Base-by-base conservation (phyloP, 225 moss, liverwort and hornwort genomes). In the Straminergon stramineum region DNA sequence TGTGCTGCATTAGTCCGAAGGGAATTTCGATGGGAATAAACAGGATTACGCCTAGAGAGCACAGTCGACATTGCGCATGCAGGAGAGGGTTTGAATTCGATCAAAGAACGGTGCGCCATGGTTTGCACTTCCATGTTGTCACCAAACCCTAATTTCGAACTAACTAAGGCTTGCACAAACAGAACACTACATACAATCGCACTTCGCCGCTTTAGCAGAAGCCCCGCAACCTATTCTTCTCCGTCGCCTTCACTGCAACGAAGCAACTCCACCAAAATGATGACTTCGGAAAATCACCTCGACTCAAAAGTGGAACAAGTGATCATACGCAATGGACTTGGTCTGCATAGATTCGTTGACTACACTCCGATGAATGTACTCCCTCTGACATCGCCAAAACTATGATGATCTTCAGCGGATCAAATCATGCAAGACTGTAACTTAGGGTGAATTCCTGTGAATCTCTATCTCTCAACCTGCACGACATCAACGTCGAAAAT, bases 101-200 rank as follows among this genome's bases (percentile, higher is more conserved):
- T 89, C 73, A 82, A 78, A 82, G 87, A 45, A 28, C 90, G 84
- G 74, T 75, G 84, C 58, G 89, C 89, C 89, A 93, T 80, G 34
- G 75, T 64, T 87, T 87, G 88, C 81, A 93, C 79, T 89, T 90
- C 90, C 93, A 91, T 91, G 41, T 48, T 62, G 64, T 82, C 65
- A 66, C 78, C 78, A 64, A 62, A 34, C 85, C 85, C 85, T 92
- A 89, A 88, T 53, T 85, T 41, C n/a, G 70, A 86, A 52, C 39
- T n/a, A 39, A 79, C 23, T 30, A 68, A 86, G 32, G 39, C 75
- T 85, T 35, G 53, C 78, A 84, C 22, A 62, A 62, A 84, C 22
- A 61, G 51, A 39, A 43, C 28, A 13, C 86, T n/a, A 23, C 30
- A 13, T 26, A 53, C 41, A 81, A 75, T 56, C 84, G n/a, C 11